Evolutionary conservation across 1,284 basidiomycete genomes (phyloP), one percentile per base, ranked within the genome.

Genomic region (Ceratobasidium theobromae): DNA sequence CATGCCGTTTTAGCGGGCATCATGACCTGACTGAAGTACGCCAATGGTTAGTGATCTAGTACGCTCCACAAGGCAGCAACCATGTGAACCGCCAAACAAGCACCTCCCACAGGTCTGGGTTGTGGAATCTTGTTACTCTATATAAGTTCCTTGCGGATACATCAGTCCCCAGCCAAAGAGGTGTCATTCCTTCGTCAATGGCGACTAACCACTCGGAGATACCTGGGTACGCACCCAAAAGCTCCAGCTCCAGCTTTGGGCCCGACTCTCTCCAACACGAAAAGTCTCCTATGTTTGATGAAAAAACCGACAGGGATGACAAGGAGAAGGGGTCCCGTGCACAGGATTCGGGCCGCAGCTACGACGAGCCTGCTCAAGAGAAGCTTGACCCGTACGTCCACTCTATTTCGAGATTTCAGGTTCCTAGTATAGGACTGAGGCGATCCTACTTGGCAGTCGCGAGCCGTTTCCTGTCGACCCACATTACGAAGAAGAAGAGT

Each of bases 391-490:
- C 57, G 57, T 62, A 51, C 41, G 57, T 62, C 9, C 11, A 14
- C n/a, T 33, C 33, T 11, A 32, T n/a, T n/a, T n/a, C 28, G 16
- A 38, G 8, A 38, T 16, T 8, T 38, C 40, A 33, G 55, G 43
- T 45, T 21, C 46, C 18, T n/a, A n/a, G n/a, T n/a, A n/a, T n/a
- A 28, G 40, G 25, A 49, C 45, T 35, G 46, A 51, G 18, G 18
- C 2, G 9, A 16, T 38, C 33, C 28, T 38, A 18, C 30, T n/a
- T n/a, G n/a, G n/a, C n/a, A 43, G 68, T 40, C 28, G 68, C 60
- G 68, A 73, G 35, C 83, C 82, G 3, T 85, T 86, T 75, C 83
- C 82, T 41, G 72, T 81, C 8, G 79, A 82, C 69, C 79, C 81
- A 12, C 72, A 79, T 69, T 78, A 78, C n/a, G 75, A 77, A 0